Conservation (phyloP, 768 basidiomycete genomes). For the Phanerochaete sordida region DNA sequence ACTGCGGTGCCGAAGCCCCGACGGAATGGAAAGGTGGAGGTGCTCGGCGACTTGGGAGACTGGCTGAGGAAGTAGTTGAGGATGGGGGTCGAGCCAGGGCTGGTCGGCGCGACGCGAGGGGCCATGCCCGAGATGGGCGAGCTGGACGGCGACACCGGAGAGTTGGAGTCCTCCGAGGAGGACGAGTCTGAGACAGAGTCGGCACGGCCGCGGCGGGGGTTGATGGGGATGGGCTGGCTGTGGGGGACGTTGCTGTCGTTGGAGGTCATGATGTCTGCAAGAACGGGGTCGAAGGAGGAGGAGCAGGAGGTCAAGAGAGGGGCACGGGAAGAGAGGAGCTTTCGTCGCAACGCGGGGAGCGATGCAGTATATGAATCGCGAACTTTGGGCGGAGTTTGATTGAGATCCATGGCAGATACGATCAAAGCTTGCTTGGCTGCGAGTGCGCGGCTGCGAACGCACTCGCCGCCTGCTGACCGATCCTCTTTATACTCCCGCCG, state of each 20-base stretch:
- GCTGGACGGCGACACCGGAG: conserved; percentile 44
- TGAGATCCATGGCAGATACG: conserved; percentile 5
- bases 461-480: background rate
- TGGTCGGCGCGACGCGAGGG: conserved; percentile 43
- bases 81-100: conserved; percentile 67
- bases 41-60: conserved; percentile 45
- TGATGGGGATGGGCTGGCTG: conserved; percentile 66
- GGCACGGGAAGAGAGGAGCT: background rate
- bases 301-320: background rate
- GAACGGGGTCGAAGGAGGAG: conserved; percentile 2
- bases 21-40: conserved; percentile 57
- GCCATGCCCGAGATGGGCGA: conserved; percentile 31
- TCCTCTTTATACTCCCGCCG: background rate
- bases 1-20: conserved; percentile 50
- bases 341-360: background rate
- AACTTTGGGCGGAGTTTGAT: conserved; percentile 3
- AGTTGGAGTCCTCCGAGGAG: conserved; percentile 45
- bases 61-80: conserved; percentile 65
- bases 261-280: conserved; percentile 16
- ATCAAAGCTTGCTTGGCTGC: background rate
- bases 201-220: conserved; percentile 50
- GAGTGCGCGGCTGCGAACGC: background rate
- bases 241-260: conserved; percentile 37
- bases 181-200: conserved; percentile 55
- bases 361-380: conserved; percentile 6